phyloP scores from a whole-genome alignment of 192 early-diverging fungal genomes.

The Gigaspora rosea region DNA sequence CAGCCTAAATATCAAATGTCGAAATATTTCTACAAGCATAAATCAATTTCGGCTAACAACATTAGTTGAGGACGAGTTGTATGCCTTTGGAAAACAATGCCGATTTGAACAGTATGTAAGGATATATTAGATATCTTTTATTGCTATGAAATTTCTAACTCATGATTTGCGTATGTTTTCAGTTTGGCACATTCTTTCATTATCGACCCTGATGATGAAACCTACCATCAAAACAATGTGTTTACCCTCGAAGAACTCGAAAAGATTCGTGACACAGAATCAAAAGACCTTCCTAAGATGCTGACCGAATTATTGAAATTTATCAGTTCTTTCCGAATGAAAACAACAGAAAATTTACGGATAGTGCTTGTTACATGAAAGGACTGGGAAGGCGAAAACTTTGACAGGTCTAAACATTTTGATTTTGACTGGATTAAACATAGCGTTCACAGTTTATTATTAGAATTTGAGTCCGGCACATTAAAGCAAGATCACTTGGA shows the following conservation, averaged over 20 bases:
- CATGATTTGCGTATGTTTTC: neutral
- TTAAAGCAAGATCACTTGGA: constrained; percentile 20
- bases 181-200: constrained; percentile 2
- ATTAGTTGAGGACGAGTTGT: neutral
- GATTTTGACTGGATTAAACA: constrained; percentile 21
- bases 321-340: constrained; percentile 11
- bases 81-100: neutral
- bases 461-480: constrained; percentile 17
- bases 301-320: neutral
- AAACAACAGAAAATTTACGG: neutral
- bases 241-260: neutral
- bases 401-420: neutral
- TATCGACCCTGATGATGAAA: constrained; percentile 2
- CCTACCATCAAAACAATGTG: neutral
- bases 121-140: neutral
- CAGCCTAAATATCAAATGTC: too few species aligned
- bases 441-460: constrained; percentile 6
- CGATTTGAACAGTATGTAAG: neutral
- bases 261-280: neutral
- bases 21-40: too few species aligned
- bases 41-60: too few species aligned
- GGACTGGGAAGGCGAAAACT: constrained; percentile 14
- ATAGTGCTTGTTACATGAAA: constrained; percentile 6
- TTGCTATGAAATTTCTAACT: neutral
- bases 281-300: neutral